These are phyloP conservation scores for Solanum pimpinellifolium DNA, from an alignment of 257 asterid species.

Conservation along the genomic window DNA sequence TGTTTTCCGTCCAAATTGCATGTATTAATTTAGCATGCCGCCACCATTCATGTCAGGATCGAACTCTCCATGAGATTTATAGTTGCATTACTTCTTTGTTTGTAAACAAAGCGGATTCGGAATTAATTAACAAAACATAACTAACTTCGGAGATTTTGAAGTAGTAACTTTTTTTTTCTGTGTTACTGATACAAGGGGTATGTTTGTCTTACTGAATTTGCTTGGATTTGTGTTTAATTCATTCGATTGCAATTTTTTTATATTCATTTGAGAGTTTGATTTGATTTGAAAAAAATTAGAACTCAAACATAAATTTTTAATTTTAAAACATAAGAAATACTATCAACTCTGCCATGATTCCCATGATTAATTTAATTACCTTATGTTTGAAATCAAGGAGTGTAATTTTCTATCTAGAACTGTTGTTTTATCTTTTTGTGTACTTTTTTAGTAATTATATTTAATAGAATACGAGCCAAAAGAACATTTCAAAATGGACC, in stretches of 20 bases:
- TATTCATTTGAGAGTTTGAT: neutral
- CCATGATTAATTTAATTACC: neutral
- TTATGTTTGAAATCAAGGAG: neutral
- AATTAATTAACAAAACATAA: neutral
- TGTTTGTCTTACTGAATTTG: neutral
- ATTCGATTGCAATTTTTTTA: neutral
- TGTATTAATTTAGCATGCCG: no score
- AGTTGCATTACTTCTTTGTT: no score
- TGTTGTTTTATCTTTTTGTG: neutral
- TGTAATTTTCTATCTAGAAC: neutral
- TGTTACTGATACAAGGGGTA: neutral
- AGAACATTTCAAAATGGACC: neutral
- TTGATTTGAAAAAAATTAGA: neutral
- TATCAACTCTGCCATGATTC: neutral
- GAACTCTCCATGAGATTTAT: no score
- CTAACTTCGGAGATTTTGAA: neutral
- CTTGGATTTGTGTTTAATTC: neutral
- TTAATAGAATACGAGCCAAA: neutral
- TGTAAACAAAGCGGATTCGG: no score
- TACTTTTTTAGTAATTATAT: neutral
- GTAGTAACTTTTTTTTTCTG: neutral
- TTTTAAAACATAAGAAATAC: neutral
- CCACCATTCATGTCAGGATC: no score
- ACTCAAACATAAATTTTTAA: no score
- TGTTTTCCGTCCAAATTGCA: no score